Base-by-base conservation (phyloP, 2,329 filamentous ascomycete species). In the Aspergillus pseudoglaucus region DNA sequence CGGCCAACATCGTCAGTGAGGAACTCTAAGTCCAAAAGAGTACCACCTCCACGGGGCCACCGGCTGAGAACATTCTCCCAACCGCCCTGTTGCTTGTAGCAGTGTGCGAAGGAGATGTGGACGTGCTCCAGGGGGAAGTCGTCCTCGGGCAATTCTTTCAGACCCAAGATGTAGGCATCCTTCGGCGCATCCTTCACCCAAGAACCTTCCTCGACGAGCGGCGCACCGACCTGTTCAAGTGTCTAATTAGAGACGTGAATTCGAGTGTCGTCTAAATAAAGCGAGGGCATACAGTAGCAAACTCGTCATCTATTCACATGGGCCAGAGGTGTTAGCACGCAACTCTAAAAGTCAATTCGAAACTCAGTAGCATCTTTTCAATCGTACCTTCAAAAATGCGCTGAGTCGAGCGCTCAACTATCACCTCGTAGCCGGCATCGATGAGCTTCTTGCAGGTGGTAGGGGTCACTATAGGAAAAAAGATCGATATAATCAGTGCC, bases 21-120 rank as follows among this genome's bases (percentile, higher is more conserved):
- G 66, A 95, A 96, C 66, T 95, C 90, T 33, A 96, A 79, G 61
- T 96, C 90, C 50, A 90, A 81, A 12, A 96, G 80, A 0, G 81
- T 84, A 57, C 88, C 88, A 47, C 83, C 82, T 49, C 88, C 89
- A 20, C 82, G 79, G 23, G 86, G 79, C 68, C 90, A 96, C 47
- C 90, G 80, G 48, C 82, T 77, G n/a, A 95, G 81, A 5, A 89
- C 87, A 38, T 80, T 78, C 49, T 88, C 81, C 88, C 88, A 95
- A 23, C 85, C 85, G 23, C 73, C 81, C 71, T 93, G 88, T 56
- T 80, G 72, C 77, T 90, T 89, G 74, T 84, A 88, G 70, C 82
- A 85, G 65, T 89, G 84, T 33, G 80, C 80, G 61, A 90, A 89
- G 59, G 84, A 80, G 55, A 87, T 77, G 62, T 86, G 82, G 18